Base-by-base conservation (phyloP, 225 moss, liverwort and hornwort genomes). In the Takakia lepidozioides region DNA sequence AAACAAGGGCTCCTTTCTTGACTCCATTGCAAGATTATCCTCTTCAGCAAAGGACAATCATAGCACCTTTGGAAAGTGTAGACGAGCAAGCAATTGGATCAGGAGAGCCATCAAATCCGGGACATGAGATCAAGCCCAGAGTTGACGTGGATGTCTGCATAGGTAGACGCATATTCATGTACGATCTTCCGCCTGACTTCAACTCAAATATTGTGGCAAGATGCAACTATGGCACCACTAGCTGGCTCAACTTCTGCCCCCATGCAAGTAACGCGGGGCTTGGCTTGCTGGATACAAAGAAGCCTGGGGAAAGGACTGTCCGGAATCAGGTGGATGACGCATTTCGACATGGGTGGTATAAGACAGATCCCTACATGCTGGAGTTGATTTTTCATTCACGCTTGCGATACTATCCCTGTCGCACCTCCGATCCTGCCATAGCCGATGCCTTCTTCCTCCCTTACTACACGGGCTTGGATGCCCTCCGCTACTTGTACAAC, bases 291-390 rank as follows among this genome's bases (percentile, higher is more conserved):
- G 32, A 7, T 6, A 32, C 32, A 11, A 6, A 6, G 32, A 11
- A 32, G 8, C 11, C 32, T 11, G 32, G 32, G 11, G 32, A 32
- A 11, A 32, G 11, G 32, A 7, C 32, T 32, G 11, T 11, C 11
- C 7, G 8, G 7, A 11, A 7, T 6, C 8, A 6, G 32, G 74
- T n/a, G 15, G 36, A 24, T 25, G 24, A 15, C n/a, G 18, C 2
- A 0, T 74, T 65, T 46, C 63, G 43, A 10, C 32, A 32, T 6
- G 32, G 62, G 19, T 91, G 87, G 87, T 84, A 75, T 40, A 74
- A 65, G 38, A 91, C 91, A 14, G 81, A 91, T 16, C 69, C 75
- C 0, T 91, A 91, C 51, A 81, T 91, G 81, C 55, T 91, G 39
- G 91, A 91, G 45, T 66, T 86, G n/a, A 91, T 91, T 19, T 91